Evolutionary conservation across 345 rosid species (phyloP), one percentile per base, ranked within the genome.

Genomic region (Mercurialis annua): DNA sequence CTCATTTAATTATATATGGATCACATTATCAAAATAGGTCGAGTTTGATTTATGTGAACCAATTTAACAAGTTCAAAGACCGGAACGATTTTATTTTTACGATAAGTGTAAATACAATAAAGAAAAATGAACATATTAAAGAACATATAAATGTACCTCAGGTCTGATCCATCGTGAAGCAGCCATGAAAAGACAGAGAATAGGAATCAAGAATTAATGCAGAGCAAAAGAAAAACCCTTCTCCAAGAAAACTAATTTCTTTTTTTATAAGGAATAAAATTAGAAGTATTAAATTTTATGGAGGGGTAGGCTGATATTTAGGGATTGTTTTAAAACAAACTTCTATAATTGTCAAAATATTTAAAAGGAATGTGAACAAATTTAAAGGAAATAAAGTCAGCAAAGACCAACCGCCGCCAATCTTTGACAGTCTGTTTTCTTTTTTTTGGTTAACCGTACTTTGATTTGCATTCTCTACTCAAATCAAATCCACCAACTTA

Each of bases 131-230:
- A 12, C 0, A 36, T n/a, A 3, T 27, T 21, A 10, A 29, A n/a
- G 10, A 44, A 44, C 24, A 21, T 46, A 29, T 21, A 47, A 7
- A 14, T 43, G 5, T 65, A 75, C 78, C 78, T 75, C 78, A 18
- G 78, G 78, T n/a, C 74, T 65, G 21, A 75, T 65, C 78, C 78
- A 75, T 52, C 71, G 51, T 17, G 67, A 70, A 44, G 64, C 30
- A 58, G 66, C 70, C 73, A 74, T 69, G 29, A 0, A 46, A 1
- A n/a, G 17, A 57, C 23, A 15, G 16, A 14, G 10, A 40, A 10
- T 12, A 54, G 16, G 9, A 6, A 43, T 15, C 20, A 30, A 49
- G 34, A 51, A 34, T 8, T 20, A 7, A 36, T 7, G 44, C 5
- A 40, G 11, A 4, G 44, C 11, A 40, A 40, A 40, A 21, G 16